Percentiles rank a stretch among this genome's conserved stretches.
phyloP scores from a whole-genome alignment of 2,329 filamentous ascomycete genomes.

The Magnaporthiopsis poae region DNA sequence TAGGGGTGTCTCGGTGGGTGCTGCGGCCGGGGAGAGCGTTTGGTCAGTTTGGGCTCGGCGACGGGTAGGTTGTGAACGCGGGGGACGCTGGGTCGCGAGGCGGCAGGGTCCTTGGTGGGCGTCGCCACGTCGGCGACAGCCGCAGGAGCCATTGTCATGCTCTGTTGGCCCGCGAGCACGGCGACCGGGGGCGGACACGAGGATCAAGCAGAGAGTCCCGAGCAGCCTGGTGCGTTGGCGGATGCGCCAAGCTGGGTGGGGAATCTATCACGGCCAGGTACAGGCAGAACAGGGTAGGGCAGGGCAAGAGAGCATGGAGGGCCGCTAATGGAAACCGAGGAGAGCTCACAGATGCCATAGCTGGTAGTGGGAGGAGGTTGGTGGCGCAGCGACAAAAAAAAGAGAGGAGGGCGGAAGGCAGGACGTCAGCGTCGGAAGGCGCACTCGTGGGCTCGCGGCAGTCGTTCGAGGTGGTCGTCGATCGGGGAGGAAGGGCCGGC shows the following conservation, averaged over 20 bases:
- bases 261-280: neutral
- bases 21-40: neutral
- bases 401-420: conserved; percentile 3
- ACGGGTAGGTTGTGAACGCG: neutral
- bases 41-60: neutral
- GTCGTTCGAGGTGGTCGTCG: neutral
- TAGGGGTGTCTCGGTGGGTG: conserved; percentile 30
- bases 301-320: neutral
- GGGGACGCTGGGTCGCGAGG: conserved; percentile 1
- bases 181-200: neutral
- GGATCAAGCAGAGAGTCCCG: neutral
- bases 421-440: neutral
- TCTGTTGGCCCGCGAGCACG: neutral
- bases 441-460: neutral
- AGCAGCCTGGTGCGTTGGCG: neutral
- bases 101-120: conserved; percentile 1
- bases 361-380: neutral
- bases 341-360: conserved; percentile 13
- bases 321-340: neutral
- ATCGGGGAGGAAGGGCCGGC: neutral
- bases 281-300: neutral
- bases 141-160: neutral
- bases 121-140: neutral
- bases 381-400: neutral
- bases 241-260: neutral